A percentile compares a stretch with the other conserved stretches of the same genome.
Evolutionary conservation across 257 asterid species (phyloP).

Genomic region (Henckelia pumila): DNA sequence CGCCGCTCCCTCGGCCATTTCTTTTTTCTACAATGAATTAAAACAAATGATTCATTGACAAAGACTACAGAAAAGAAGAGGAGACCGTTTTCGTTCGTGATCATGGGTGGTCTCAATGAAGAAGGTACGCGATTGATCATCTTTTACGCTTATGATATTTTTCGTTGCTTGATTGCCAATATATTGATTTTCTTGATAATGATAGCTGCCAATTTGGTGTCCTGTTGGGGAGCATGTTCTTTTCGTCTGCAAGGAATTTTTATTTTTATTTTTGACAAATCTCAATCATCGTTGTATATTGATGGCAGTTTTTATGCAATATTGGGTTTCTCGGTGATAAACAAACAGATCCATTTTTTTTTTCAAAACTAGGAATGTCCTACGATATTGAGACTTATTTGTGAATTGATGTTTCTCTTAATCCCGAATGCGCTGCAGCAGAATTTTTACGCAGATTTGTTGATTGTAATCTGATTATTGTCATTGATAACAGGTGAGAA

Average conservation of each 20-base stretch:
- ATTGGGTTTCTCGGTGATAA: background rate
- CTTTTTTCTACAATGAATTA: too few species aligned
- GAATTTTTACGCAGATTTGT: background rate
- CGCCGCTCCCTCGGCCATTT: background rate
- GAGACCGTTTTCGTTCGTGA: background rate
- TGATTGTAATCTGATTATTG: background rate
- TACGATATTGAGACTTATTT: background rate
- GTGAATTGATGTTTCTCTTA: background rate
- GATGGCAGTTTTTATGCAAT: background rate
- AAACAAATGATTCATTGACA: background rate
- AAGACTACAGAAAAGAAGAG: background rate
- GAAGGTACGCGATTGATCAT: background rate
- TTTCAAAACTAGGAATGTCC: too few species aligned
- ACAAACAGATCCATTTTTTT: too few species aligned
- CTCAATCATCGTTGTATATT: background rate
- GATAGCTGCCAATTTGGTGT: background rate
- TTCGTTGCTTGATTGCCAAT: too few species aligned
- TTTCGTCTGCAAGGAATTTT: too few species aligned
- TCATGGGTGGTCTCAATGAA: background rate
- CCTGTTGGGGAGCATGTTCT: background rate
- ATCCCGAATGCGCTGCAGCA: background rate
- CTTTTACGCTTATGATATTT: background rate
- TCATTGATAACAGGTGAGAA: slow-evolving; percentile 35
- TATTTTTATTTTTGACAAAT: too few species aligned
- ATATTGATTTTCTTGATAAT: too few species aligned